phyloP scores from a whole-genome alignment of 306 rosid genomes.

The Rubus idaeus region DNA sequence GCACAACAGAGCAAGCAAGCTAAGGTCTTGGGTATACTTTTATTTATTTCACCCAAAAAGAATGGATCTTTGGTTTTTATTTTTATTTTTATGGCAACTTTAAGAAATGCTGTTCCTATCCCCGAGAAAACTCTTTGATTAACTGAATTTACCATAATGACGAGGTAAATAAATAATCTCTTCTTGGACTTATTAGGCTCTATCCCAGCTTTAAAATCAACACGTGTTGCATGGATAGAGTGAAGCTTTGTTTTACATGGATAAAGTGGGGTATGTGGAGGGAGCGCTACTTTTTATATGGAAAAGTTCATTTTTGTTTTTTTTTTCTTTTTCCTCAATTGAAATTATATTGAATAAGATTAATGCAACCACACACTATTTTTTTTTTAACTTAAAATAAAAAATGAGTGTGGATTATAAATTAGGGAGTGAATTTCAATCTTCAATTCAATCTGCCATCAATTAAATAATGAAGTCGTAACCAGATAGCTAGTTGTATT shows the following conservation, averaged over 20 bases:
- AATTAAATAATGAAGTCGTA: too few relatives aligned
- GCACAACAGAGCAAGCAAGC: not conserved
- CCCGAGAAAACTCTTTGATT: not conserved
- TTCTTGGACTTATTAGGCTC: not conserved
- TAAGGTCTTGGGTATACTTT: not conserved
- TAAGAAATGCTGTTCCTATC: not conserved
- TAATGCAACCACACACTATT: too few relatives aligned
- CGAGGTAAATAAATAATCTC: not conserved
- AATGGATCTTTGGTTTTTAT: not conserved
- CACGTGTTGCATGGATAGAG: slow-evolving; percentile 14
- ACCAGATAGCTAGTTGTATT: too few relatives aligned
- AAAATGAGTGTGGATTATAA: too few relatives aligned
- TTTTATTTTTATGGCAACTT: not conserved
- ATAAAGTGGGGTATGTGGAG: not conserved
- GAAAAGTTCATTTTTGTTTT: too few relatives aligned
- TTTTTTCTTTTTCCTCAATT: too few relatives aligned
- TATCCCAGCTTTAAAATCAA: not conserved
- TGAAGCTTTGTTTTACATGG: not conserved
- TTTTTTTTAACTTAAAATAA: too few relatives aligned
- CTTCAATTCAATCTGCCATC: too few relatives aligned
- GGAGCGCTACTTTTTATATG: too few relatives aligned
- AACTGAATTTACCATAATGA: not conserved
- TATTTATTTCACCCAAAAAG: not conserved
- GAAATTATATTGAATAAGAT: too few relatives aligned
- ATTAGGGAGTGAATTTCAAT: too few relatives aligned